Base-by-base conservation (phyloP, 306 rosid species). In the Lotus japonicus region DNA sequence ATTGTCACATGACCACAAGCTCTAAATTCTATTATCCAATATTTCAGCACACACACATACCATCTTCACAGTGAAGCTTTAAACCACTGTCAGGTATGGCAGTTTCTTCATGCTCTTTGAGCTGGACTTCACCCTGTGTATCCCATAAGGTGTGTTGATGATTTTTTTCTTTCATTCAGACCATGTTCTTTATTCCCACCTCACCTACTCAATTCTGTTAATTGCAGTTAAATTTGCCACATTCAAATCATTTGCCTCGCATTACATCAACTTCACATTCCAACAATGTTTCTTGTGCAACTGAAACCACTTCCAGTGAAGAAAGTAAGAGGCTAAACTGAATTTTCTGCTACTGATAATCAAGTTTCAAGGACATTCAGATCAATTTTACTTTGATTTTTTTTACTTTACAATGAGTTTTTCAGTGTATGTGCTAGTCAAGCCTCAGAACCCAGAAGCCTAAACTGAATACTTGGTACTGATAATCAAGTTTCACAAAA, bases 61-160 rank as follows among this genome's bases (percentile, higher is more conserved):
- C 15, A 55, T 57, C 74, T 79, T 84, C 73, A 41, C 49, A 79
- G 64, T 76, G 36, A 75, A 64, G 58, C 79, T 71, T 73, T 68
- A 58, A 63, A 56, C 58, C 58, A 43, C 33, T 12, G 13, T 77
- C 78, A 81, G 70, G 31, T 9, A 90, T 94, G 96, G 92, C 79
- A 36, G 78, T 81, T 12, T 88, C 96, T 70, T 86, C 95, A 1
- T 78, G 86, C 66, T 84, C 92, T 61, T 14, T 79, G 14, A 80
- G 44, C 63, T 88, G 85, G 87, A 71, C 75, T 60, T 88, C 96
- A 7, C 75, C 88, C 46, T 59, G 76, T 31, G 64, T 78, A 13
- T 75, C 82, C 51, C 85, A 73, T 51, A 90, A 90, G 95, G 98
- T 92, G 15, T 61, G 72, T 45, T 12, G 0, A 21, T 26, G 0